A percentile compares a stretch with the other conserved stretches of the same genome.
These are phyloP conservation scores for Marasmius tenuissimus DNA, from an alignment of 1,284 basidiomycete genomes.

Conservation along the genomic window DNA sequence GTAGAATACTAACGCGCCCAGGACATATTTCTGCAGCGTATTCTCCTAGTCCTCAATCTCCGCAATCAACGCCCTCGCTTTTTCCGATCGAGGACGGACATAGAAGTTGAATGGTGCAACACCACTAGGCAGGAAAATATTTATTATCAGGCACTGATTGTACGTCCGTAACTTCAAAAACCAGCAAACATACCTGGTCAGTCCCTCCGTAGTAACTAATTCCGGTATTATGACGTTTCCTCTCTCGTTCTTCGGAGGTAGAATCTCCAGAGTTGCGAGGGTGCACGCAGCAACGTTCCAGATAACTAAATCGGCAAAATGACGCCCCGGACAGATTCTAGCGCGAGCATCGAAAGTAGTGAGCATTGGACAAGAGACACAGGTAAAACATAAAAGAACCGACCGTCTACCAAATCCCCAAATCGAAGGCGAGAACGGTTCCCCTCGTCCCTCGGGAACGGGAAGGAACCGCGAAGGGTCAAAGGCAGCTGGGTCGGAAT, in stretches of 20 bases:
- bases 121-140: slow-evolving; percentile 5
- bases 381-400: too few species aligned
- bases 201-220: slow-evolving; percentile 12
- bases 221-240: slow-evolving; percentile 7
- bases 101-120: slow-evolving; percentile 13
- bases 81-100: slow-evolving; percentile 13
- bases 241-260: slow-evolving; percentile 5
- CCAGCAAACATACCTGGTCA: slow-evolving; percentile 9
- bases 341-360: background rate
- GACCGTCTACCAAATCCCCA: slow-evolving; percentile 3
- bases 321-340: slow-evolving; percentile 18
- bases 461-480: slow-evolving; percentile 1
- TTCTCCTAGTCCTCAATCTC: slow-evolving; percentile 12
- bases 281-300: slow-evolving; percentile 20
- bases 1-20: too few species aligned
- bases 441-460: slow-evolving; percentile 1
- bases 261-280: slow-evolving; percentile 13
- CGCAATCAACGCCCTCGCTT: slow-evolving; percentile 9
- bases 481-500: background rate
- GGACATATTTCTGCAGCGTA: too few species aligned
- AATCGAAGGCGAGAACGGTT: background rate
- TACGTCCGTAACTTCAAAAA: slow-evolving; percentile 1
- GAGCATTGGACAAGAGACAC: too few species aligned
- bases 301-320: slow-evolving; percentile 17
- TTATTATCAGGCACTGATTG: background rate